Percentiles rank a stretch among this genome's conserved stretches.
These are phyloP conservation scores for Verticillium nonalfalfae DNA, from an alignment of 2,329 filamentous ascomycete genomes.

Conservation along the genomic window DNA sequence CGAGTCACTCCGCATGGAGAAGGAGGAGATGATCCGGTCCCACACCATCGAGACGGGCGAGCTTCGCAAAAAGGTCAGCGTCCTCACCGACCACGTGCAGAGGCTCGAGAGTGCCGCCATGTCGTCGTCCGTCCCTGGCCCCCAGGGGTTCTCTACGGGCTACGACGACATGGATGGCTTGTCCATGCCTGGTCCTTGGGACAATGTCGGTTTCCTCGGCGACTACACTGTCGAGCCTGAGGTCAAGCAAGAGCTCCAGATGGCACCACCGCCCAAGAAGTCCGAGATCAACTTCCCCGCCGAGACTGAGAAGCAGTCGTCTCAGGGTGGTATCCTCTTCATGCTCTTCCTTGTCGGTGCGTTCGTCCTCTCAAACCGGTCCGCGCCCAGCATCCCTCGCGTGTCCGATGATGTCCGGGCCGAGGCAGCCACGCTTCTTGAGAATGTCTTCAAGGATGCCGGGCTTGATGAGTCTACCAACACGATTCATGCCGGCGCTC, in stretches of 20 bases:
- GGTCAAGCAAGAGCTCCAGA: slow-evolving; percentile 53
- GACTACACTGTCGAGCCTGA: slow-evolving; percentile 60
- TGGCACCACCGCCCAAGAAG: slow-evolving; percentile 47
- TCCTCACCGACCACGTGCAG: slow-evolving; percentile 68
- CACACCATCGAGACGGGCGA: slow-evolving; percentile 89
- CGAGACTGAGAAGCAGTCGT: slow-evolving; percentile 57
- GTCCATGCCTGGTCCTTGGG: slow-evolving; percentile 76
- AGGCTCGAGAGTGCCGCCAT: slow-evolving; percentile 60
- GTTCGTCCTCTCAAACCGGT: slow-evolving; percentile 85
- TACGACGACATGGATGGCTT: slow-evolving; percentile 81
- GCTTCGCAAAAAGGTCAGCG: slow-evolving; percentile 84
- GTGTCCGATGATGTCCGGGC: slow-evolving; percentile 77
- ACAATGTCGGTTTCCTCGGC: slow-evolving; percentile 71
- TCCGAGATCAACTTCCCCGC: slow-evolving; percentile 34
- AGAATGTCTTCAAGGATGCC: slow-evolving; percentile 77
- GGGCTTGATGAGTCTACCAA: slow-evolving; percentile 47
- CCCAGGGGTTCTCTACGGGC: slow-evolving; percentile 60
- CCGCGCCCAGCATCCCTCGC: slow-evolving; percentile 64
- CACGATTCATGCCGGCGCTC: slow-evolving; percentile 35
- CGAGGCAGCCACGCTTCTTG: slow-evolving; percentile 69
- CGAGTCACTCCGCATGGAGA: slow-evolving; percentile 73
- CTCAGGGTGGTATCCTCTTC: slow-evolving; percentile 77
- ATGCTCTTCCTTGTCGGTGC: slow-evolving; percentile 97
- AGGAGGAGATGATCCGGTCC: slow-evolving; percentile 81
- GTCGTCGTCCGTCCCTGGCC: slow-evolving; percentile 35